phyloP scores from a whole-genome alignment of 495 filamentous ascomycete species.

The Aspergillus sparsus region DNA sequence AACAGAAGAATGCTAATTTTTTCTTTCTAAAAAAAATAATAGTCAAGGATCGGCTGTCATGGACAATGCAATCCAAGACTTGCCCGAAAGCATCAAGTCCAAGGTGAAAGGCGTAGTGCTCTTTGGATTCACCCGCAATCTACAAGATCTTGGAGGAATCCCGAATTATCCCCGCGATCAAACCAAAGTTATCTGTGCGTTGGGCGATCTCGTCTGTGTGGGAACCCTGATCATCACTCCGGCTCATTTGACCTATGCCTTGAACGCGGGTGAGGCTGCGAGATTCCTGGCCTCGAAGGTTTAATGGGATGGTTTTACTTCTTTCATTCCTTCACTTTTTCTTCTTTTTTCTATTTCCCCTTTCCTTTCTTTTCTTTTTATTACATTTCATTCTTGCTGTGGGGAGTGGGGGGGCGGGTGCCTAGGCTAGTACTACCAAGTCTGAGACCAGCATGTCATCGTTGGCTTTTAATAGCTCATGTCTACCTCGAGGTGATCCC shows the following conservation, averaged over 20 bases:
- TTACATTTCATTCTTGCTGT: background rate
- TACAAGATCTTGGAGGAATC: slow-evolving; percentile 48
- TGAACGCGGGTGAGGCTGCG: slow-evolving; percentile 25
- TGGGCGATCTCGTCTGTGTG: slow-evolving; percentile 52
- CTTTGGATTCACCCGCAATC: slow-evolving; percentile 59
- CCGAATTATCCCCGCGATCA: slow-evolving; percentile 47
- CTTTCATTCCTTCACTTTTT: background rate
- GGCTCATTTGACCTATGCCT: slow-evolving; percentile 47
- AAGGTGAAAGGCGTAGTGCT: slow-evolving; percentile 53
- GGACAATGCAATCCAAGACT: slow-evolving; percentile 46
- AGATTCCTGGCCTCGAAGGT: slow-evolving; percentile 22
- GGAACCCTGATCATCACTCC: slow-evolving; percentile 52
- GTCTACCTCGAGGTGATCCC: no score
- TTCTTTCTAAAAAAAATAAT: slow-evolving; percentile 21
- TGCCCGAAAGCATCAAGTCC: slow-evolving; percentile 35
- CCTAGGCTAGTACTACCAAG: no score
- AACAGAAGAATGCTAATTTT: slow-evolving; percentile 2
- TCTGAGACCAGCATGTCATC: no score
- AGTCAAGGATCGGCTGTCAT: slow-evolving; percentile 59
- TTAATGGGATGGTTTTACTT: background rate
- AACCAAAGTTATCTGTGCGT: slow-evolving; percentile 51
- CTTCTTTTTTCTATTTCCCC: background rate
- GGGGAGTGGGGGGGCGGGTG: background rate
- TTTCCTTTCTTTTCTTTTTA: background rate
- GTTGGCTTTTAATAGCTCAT: no score